phyloP scores from a whole-genome alignment of 2,329 filamentous ascomycete genomes.

The Cladophialophora psammophila region DNA sequence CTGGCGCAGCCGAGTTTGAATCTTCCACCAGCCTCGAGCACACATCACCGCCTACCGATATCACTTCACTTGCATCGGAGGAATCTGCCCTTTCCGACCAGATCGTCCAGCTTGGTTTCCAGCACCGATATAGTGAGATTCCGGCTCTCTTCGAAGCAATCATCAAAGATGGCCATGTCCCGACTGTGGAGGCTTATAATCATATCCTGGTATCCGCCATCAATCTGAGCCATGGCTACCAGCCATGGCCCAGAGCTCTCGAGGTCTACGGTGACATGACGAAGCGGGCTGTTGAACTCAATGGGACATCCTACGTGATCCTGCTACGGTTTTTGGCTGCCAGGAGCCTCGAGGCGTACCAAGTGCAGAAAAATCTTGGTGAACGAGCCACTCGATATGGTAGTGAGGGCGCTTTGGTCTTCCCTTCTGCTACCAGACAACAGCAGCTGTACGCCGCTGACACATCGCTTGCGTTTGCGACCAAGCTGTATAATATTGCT shows the following conservation, averaged over 20 bases:
- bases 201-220: constrained; percentile 85
- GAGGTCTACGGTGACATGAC: constrained; percentile 98
- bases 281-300: constrained; percentile 78
- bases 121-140: constrained; percentile 82
- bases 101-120: constrained; percentile 74
- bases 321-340: constrained; percentile 82
- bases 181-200: constrained; percentile 88
- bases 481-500: constrained; percentile 85
- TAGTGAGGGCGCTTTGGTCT: constrained; percentile 87
- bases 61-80: constrained; percentile 58
- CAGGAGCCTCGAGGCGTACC: constrained; percentile 78
- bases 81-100: constrained; percentile 78
- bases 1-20: constrained; percentile 21
- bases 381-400: constrained; percentile 85
- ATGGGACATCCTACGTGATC: constrained; percentile 86
- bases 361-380: constrained; percentile 75
- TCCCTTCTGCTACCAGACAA: constrained; percentile 86
- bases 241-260: constrained; percentile 87
- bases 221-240: constrained; percentile 79
- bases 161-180: constrained; percentile 80
- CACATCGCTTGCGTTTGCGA: constrained; percentile 81
- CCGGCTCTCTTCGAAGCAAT: constrained; percentile 90
- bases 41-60: constrained; percentile 48
- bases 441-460: constrained; percentile 86
- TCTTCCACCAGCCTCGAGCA: constrained; percentile 40